phyloP scores from a whole-genome alignment of 768 basidiomycete genomes.

The Roridomyces roridus region DNA sequence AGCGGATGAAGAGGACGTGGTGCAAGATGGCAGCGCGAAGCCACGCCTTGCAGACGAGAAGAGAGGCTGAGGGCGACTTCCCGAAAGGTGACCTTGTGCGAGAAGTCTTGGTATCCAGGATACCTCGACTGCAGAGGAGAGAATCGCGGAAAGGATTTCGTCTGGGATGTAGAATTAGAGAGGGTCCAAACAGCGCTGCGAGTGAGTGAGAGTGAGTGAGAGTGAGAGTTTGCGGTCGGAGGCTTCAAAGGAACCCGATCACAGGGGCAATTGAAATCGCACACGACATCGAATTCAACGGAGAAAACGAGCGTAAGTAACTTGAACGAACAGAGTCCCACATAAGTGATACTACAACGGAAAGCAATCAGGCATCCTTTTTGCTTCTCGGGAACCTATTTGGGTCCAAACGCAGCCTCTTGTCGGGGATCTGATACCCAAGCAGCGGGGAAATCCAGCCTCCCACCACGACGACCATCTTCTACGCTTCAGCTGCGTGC shows the following conservation, averaged over 20 bases:
- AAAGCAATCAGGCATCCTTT: neutral
- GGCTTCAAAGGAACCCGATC: no score
- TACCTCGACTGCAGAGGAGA: constrained; percentile 17
- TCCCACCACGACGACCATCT: constrained; percentile 3
- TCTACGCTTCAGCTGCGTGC: neutral
- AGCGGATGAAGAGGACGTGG: neutral
- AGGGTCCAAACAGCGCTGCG: no score
- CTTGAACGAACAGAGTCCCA: no score
- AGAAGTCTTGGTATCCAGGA: constrained; percentile 3
- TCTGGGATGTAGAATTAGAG: no score
- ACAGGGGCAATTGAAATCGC: no score
- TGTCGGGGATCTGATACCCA: neutral
- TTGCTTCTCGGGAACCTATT: neutral
- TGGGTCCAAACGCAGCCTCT: neutral
- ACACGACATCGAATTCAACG: no score
- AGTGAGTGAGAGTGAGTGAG: no score
- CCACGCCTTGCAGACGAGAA: neutral
- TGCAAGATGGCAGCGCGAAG: neutral
- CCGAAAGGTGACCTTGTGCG: no score
- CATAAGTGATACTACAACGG: no score
- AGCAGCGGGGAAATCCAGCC: neutral
- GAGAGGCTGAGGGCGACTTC: neutral
- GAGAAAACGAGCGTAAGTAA: no score
- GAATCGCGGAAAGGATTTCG: constrained; percentile 19
- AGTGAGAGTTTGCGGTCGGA: no score